Evolutionary conservation across 2,329 filamentous ascomycete species (phyloP).

Genomic region (Aspergillus sp.): DNA sequence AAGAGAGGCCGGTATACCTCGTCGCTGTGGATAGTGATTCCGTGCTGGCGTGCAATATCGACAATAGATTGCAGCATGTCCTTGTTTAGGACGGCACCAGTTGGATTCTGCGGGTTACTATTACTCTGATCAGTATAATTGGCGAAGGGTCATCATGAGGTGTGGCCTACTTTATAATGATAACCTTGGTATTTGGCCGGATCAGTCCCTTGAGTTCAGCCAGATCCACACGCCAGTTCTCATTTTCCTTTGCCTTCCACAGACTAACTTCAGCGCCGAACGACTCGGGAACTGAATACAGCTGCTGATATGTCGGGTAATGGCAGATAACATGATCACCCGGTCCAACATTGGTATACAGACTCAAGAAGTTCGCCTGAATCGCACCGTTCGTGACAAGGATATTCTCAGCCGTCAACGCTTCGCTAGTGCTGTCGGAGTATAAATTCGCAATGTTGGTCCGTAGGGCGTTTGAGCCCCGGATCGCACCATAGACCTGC

Average conservation of each 20-base stretch:
- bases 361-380: conserved; percentile 74
- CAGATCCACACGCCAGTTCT: conserved; percentile 67
- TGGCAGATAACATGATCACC: conserved; percentile 85
- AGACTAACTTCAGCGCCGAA: conserved; percentile 75
- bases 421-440: conserved; percentile 50
- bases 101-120: conserved; percentile 77
- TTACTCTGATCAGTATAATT: too few relatives aligned
- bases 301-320: conserved; percentile 82
- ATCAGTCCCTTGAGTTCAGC: conserved; percentile 66
- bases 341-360: conserved; percentile 69
- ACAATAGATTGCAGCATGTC: conserved; percentile 60
- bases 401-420: conserved; percentile 61
- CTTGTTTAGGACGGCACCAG: conserved; percentile 66
- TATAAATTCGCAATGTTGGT: conserved; percentile 30
- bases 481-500: too few relatives aligned
- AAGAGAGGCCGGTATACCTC: conserved; percentile 85
- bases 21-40: conserved; percentile 69
- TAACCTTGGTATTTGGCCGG: conserved; percentile 51
- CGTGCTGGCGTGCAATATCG: conserved; percentile 59
- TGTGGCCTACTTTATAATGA: conserved; percentile 57
- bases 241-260: conserved; percentile 67
- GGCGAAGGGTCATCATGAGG: conserved; percentile 43
- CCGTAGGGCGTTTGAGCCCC: conserved; percentile 14
- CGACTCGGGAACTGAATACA: conserved; percentile 72
- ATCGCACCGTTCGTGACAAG: conserved; percentile 80